These are phyloP conservation scores for Zygotorulaspora danielsina DNA, from an alignment of 805 yeast genomes.

Conservation along the genomic window DNA sequence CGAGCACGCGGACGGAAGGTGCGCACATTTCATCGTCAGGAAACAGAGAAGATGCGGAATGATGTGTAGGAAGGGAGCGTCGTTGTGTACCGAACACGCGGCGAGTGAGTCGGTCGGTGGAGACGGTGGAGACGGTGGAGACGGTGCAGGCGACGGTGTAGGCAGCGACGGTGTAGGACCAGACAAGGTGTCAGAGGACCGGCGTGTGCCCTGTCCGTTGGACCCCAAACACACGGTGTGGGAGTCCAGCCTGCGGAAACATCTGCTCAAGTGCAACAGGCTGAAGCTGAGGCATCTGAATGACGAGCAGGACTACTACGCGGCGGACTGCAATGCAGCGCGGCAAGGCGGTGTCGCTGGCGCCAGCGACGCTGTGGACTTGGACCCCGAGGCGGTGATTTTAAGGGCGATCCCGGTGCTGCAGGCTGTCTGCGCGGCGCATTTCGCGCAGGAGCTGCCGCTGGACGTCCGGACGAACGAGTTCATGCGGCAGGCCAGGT, in stretches of 20 bases:
- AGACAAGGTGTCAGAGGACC: conserved; percentile 2
- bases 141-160: conserved; percentile 2
- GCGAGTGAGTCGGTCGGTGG: conserved; percentile 22
- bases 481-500: conserved; percentile 39
- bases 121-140: background rate
- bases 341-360: conserved; percentile 5
- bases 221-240: conserved; percentile 74
- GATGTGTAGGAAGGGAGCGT: conserved; percentile 21
- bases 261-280: conserved; percentile 59
- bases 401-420: conserved; percentile 35
- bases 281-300: conserved; percentile 33
- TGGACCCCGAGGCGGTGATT: conserved; percentile 13
- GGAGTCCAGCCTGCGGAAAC: conserved; percentile 52
- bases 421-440: conserved; percentile 38
- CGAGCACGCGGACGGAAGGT: conserved; percentile 15
- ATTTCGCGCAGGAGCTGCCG: conserved; percentile 31
- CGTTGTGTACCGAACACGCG: conserved; percentile 68
- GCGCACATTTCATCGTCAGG: conserved; percentile 25
- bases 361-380: conserved; percentile 5
- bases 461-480: conserved; percentile 27
- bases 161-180: background rate
- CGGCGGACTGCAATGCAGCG: conserved; percentile 42
- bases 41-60: conserved; percentile 34
- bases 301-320: conserved; percentile 48
- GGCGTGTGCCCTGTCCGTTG: conserved; percentile 66